Percentiles rank a stretch among this genome's conserved stretches.
These are phyloP conservation scores for Amniculicola lignicola DNA, from an alignment of 495 filamentous ascomycete genomes.

Conservation along the genomic window DNA sequence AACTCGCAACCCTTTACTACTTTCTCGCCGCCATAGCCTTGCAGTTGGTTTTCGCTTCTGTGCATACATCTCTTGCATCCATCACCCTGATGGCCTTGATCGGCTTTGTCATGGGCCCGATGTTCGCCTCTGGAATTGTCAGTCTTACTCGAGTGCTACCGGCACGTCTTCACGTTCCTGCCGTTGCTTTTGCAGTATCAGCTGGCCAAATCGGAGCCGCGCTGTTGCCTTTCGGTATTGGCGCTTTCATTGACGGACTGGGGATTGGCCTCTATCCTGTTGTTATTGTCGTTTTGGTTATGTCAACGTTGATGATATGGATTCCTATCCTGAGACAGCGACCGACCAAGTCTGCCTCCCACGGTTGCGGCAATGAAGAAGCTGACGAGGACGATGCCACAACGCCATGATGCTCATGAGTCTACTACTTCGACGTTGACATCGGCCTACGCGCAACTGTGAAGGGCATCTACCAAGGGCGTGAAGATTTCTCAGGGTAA, in stretches of 20 bases:
- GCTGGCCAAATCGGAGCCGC: constrained; percentile 19
- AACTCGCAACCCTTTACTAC: constrained; percentile 4
- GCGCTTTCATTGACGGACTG: constrained; percentile 8
- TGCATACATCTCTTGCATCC: background rate
- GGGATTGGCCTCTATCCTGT: constrained; percentile 18
- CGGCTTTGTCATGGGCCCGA: constrained; percentile 22
- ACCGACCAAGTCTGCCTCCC: too few species aligned
- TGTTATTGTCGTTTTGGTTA: constrained; percentile 4
- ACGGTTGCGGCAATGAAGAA: too few species aligned
- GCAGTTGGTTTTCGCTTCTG: constrained; percentile 3
- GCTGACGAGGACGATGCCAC: too few species aligned
- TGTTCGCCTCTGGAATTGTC: constrained; percentile 25
- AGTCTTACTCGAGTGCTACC: constrained; percentile 19
- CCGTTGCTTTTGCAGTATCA: constrained; percentile 14
- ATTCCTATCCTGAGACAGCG: too few species aligned
- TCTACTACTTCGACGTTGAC: too few species aligned
- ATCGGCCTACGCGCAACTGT: too few species aligned
- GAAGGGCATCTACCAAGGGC: too few species aligned
- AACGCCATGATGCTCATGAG: too few species aligned
- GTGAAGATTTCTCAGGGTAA: too few species aligned
- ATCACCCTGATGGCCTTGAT: constrained; percentile 7
- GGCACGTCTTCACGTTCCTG: constrained; percentile 15
- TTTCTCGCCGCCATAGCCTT: constrained; percentile 7
- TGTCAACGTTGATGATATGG: too few species aligned
- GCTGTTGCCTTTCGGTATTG: constrained; percentile 20